phyloP scores from a whole-genome alignment of 805 yeast genomes.

The Nakazawaea laoshanensis region DNA sequence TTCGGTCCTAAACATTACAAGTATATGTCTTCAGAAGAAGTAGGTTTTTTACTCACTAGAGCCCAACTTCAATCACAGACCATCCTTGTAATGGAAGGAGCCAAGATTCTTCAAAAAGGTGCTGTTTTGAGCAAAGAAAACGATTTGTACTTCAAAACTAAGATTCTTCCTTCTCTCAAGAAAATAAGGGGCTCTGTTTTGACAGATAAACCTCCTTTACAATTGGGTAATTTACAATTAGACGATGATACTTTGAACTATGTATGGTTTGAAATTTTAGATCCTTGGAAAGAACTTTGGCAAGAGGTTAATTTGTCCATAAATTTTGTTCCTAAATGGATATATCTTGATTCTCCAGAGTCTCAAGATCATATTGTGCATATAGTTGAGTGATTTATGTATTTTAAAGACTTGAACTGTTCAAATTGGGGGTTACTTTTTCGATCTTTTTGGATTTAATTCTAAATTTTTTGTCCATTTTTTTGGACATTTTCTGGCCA shows the following conservation, averaged over 20 bases:
- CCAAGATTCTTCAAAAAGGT: not conserved
- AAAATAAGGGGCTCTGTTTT: not conserved
- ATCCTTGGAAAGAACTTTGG: conserved; percentile 12
- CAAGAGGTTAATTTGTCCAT: conserved; percentile 5
- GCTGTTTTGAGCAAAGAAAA: not conserved
- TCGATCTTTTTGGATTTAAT: too few species aligned
- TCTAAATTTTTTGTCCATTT: too few species aligned
- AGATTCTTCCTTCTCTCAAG: not conserved
- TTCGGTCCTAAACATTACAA: conserved; percentile 37
- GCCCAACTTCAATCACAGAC: conserved; percentile 1
- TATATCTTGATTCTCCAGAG: conserved; percentile 1
- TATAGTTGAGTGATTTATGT: conserved; percentile 21
- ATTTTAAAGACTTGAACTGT: conserved; percentile 11
- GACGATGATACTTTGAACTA: conserved; percentile 6
- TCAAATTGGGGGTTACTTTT: conserved; percentile 11
- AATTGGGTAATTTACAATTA: conserved; percentile 1
- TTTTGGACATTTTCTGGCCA: too few species aligned
- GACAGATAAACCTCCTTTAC: conserved; percentile 2
- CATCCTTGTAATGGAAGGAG: not conserved
- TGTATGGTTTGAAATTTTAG: conserved; percentile 8
- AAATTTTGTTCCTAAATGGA: conserved; percentile 10
- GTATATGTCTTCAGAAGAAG: conserved; percentile 28
- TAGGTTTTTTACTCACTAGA: conserved; percentile 2
- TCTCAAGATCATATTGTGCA: conserved; percentile 8
- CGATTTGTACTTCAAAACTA: conserved; percentile 1